phyloP scores from a whole-genome alignment of 805 yeast genomes.

The Saturnispora hagleri region DNA sequence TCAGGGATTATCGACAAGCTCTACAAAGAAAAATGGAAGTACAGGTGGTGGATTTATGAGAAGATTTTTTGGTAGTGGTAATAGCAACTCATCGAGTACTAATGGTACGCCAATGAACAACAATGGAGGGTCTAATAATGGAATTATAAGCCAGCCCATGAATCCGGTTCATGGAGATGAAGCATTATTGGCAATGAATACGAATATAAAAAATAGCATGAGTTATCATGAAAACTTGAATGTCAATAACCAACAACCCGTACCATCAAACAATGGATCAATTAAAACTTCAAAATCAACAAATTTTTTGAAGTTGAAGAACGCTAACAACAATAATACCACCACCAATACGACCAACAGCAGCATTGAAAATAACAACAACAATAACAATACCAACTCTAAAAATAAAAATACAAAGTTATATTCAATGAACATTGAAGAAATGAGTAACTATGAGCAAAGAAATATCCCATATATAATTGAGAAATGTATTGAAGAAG shows the following conservation, averaged over 20 bases:
- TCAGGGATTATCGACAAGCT: background rate
- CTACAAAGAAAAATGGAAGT: conserved; percentile 8
- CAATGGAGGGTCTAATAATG: conserved; percentile 8
- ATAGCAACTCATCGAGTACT: conserved; percentile 13
- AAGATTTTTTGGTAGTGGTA: conserved; percentile 22
- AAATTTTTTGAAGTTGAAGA: conserved; percentile 31
- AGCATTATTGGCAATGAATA: conserved; percentile 9
- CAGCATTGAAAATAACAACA: background rate
- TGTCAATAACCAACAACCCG: background rate
- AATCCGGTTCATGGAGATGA: conserved; percentile 25
- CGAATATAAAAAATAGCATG: conserved; percentile 2
- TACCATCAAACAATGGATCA: conserved; percentile 14
- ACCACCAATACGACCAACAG: conserved; percentile 11
- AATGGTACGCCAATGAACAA: background rate
- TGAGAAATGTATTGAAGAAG: conserved; percentile 61
- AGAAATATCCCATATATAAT: conserved; percentile 62
- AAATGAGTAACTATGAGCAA: conserved; percentile 54
- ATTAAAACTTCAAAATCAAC: conserved; percentile 43
- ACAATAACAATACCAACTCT: conserved; percentile 13
- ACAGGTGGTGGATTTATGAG: conserved; percentile 22
- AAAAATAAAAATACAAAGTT: conserved; percentile 6
- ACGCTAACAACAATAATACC: conserved; percentile 9
- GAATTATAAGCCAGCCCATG: conserved; percentile 25
- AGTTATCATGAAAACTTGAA: conserved; percentile 1
- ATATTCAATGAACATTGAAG: conserved; percentile 49